A percentile compares a stretch with the other conserved stretches of the same genome.
Conservation (phyloP, 2,329 filamentous ascomycete species). For the Fusarium hostae region DNA sequence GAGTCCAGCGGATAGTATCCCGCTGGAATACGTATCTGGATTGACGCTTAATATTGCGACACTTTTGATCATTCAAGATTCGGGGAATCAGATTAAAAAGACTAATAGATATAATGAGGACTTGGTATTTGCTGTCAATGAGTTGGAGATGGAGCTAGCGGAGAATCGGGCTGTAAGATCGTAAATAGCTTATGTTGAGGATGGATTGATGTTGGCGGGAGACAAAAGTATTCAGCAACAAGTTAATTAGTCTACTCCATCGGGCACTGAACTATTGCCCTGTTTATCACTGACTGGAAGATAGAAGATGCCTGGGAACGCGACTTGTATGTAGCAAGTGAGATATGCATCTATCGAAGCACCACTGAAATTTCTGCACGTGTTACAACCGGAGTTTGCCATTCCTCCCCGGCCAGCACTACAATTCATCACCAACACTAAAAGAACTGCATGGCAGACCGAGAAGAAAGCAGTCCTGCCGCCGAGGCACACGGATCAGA, state of each 20-base stretch:
- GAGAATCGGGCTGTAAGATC: background rate
- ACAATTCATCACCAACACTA: background rate
- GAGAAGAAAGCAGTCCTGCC: constrained; percentile 17
- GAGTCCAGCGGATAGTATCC: background rate
- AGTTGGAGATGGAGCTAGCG: background rate
- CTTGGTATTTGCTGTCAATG: background rate
- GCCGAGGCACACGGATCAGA: constrained; percentile 15
- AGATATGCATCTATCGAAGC: background rate
- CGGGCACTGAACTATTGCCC: background rate
- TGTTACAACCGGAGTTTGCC: constrained; percentile 17
- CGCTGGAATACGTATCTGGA: background rate
- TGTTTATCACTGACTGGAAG: background rate
- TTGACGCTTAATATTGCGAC: background rate
- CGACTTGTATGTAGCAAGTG: background rate
- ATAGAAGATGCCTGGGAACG: background rate
- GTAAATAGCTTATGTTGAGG: background rate
- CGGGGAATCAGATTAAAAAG: background rate
- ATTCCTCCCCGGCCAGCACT: constrained; percentile 18
- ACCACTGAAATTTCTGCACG: background rate
- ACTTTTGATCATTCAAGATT: background rate
- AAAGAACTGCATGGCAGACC: constrained; percentile 17
- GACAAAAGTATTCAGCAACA: background rate
- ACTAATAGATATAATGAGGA: background rate
- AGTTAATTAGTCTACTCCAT: too few relatives aligned
- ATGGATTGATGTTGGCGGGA: fast-evolving